These are phyloP conservation scores for Fusarium ambrosium DNA, from an alignment of 2,329 filamentous ascomycete species.

Conservation along the genomic window DNA sequence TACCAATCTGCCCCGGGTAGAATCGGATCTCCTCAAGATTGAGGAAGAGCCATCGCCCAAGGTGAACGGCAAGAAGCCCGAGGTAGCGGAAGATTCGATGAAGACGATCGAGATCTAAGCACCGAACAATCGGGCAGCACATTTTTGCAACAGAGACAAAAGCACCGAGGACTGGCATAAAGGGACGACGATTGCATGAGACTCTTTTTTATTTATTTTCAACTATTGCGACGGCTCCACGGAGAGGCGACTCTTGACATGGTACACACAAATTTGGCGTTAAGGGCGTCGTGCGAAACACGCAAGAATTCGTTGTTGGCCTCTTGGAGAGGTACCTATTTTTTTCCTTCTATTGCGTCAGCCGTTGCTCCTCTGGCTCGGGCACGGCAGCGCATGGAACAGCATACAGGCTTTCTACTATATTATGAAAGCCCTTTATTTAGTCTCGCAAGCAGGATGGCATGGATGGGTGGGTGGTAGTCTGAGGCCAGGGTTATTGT, in stretches of 20 bases:
- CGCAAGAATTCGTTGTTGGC: conserved; percentile 39
- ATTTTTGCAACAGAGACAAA: conserved; percentile 41
- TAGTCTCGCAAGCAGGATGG: conserved; percentile 13
- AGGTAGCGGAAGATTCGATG: conserved; percentile 65
- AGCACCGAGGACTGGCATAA: conserved; percentile 44
- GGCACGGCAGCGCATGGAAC: conserved; percentile 13
- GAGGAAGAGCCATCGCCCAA: conserved; percentile 58
- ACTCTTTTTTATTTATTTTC: conserved; percentile 45
- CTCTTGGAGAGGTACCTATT: conserved; percentile 31
- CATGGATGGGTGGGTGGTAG: conserved; percentile 22
- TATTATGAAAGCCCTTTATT: conserved; percentile 33
- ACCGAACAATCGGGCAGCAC: conserved; percentile 19
- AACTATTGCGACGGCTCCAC: conserved; percentile 52
- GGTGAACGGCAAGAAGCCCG: conserved; percentile 60
- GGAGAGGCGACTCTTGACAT: conserved; percentile 40
- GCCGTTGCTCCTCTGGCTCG: not conserved
- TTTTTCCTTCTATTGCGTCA: conserved; percentile 11
- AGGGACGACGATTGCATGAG: conserved; percentile 48
- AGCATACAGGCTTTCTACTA: conserved; percentile 38
- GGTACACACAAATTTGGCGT: conserved; percentile 46
- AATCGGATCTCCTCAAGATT: conserved; percentile 54
- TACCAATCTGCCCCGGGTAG: conserved; percentile 51
- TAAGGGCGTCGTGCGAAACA: conserved; percentile 46
- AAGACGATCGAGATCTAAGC: conserved; percentile 72
- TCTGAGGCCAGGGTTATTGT: conserved; percentile 15